Evolutionary conservation across 2,329 filamentous ascomycete species (phyloP), one percentile per base, ranked within the genome.

Genomic region (Sporothrix luriei): DNA sequence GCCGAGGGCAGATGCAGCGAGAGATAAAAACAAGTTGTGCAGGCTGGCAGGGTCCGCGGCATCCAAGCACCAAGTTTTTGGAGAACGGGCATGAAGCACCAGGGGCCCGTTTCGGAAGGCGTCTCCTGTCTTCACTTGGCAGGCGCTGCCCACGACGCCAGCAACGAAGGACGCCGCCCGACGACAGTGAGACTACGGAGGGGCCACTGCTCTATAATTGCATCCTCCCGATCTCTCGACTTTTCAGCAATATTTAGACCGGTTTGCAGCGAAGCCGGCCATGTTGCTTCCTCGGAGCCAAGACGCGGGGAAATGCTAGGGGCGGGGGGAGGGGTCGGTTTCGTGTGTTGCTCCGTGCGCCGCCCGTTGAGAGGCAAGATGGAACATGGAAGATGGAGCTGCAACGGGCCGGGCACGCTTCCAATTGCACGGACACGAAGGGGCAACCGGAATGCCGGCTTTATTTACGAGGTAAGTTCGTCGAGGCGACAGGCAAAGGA

Each of bases 131-230:
- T 10, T 49, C 61, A 38, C 43, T 14, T 46, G 43, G 61, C 49
- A 65, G 61, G 61, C 62, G 62, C 62, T 52, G 46, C 46, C 46
- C 19, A 51, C 43, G 62, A 38, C 62, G 62, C 33, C 24, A 65
- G 3, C 16, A 24, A 16, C 2, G 19, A 38, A 24, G 6, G 61
- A n/a, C 7, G 6, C 16, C 33, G 33, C 33, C 40, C 40, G 40
- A 46, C 38, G 40, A 40, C 16, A 46, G 43, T 3, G 10, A 1
- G 61, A 19, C 16, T 11, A 48, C 43, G 43, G 24, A n/a, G 61
- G 33, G 61, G 43, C 24, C 49, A 33, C 16, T 26, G 11, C 24
- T 11, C 7, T 16, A 13, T 24, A 10, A 29, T 38, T 57, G 29
- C 55, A 57, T 33, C 16, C 4, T 33, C 55, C 40, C 10, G 33